Evolutionary conservation across 768 basidiomycete species (phyloP).

Genomic region (Gloeopeniophorella convolvens): DNA sequence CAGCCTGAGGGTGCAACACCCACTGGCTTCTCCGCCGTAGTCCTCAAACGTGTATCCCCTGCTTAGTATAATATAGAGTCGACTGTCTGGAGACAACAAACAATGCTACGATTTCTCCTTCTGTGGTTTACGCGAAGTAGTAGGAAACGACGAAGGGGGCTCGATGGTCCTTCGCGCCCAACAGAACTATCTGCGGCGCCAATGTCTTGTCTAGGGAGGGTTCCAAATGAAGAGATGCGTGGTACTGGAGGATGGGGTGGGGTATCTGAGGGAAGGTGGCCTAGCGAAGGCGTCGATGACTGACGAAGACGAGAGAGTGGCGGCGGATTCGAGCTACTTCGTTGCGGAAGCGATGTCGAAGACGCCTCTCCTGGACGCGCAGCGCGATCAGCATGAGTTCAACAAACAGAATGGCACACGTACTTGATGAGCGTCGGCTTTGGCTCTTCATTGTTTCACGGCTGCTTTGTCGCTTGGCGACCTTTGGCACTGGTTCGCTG

Average conservation of each 20-base stretch:
- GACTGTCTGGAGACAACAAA: no score
- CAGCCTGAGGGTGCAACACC: no score
- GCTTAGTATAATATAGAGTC: slow-evolving; percentile 5
- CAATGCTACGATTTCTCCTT: neutral
- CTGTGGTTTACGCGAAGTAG: neutral
- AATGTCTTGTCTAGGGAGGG: neutral
- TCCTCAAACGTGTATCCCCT: neutral
- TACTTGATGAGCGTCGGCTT: slow-evolving; percentile 3
- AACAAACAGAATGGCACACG: neutral
- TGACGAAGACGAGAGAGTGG: slow-evolving; percentile 6
- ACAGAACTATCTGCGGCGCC: neutral
- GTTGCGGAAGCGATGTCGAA: neutral
- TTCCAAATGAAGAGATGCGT: slow-evolving; percentile 7
- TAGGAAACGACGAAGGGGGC: slow-evolving; percentile 1
- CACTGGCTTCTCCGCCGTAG: no score
- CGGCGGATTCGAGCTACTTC: slow-evolving; percentile 16
- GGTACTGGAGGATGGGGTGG: slow-evolving; percentile 16
- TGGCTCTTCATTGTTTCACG: neutral
- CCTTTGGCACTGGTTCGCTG: neutral
- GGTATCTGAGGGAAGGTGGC: neutral
- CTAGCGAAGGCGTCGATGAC: neutral
- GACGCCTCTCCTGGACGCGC: slow-evolving; percentile 1
- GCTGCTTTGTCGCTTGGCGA: neutral
- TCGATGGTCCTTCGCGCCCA: neutral
- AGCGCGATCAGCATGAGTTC: neutral